These are phyloP conservation scores for Candida maltosa DNA, from an alignment of 805 yeast species.

Conservation along the genomic window DNA sequence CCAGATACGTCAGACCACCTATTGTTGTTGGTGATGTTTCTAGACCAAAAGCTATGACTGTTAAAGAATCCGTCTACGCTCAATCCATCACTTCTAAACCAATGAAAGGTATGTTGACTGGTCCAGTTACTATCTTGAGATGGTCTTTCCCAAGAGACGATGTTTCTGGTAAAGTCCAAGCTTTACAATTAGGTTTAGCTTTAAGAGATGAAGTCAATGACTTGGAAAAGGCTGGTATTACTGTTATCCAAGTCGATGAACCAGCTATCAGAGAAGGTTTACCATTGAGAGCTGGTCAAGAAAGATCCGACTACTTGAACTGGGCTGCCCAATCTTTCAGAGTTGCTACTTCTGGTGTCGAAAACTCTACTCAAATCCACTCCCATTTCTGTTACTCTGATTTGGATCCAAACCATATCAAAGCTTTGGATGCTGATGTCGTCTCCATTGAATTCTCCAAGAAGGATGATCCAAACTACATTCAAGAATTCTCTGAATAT, in stretches of 20 bases:
- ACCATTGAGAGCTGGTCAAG: slow-evolving; percentile 96
- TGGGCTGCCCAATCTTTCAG: slow-evolving; percentile 99
- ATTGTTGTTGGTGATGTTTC: slow-evolving; percentile 98
- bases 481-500: slow-evolving; percentile 94
- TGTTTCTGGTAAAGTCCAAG: slow-evolving; percentile 87
- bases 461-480: slow-evolving; percentile 98
- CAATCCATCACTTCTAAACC: slow-evolving; percentile 94
- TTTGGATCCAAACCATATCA: slow-evolving; percentile 98
- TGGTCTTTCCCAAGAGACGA: slow-evolving; percentile 99
- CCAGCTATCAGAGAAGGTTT: slow-evolving; percentile 99
- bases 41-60: slow-evolving; percentile 98
- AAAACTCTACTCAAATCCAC: slow-evolving; percentile 94
- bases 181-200: slow-evolving; percentile 95
- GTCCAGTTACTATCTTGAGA: slow-evolving; percentile 98
- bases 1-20: slow-evolving; percentile 99
- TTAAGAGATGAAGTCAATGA: slow-evolving; percentile 98
- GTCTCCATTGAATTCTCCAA: slow-evolving; percentile 99
- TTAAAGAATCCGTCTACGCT: slow-evolving; percentile 98
- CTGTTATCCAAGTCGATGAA: slow-evolving; percentile 98
- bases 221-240: slow-evolving; percentile 97
- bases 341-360: slow-evolving; percentile 98
- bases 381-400: slow-evolving; percentile 99
- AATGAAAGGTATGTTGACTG: slow-evolving; percentile 99
- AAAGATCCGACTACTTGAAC: slow-evolving; percentile 91
- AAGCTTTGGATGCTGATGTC: slow-evolving; percentile 99